These are phyloP conservation scores for Nevesoporus exiguus DNA, from an alignment of 768 basidiomycete genomes.

Conservation along the genomic window DNA sequence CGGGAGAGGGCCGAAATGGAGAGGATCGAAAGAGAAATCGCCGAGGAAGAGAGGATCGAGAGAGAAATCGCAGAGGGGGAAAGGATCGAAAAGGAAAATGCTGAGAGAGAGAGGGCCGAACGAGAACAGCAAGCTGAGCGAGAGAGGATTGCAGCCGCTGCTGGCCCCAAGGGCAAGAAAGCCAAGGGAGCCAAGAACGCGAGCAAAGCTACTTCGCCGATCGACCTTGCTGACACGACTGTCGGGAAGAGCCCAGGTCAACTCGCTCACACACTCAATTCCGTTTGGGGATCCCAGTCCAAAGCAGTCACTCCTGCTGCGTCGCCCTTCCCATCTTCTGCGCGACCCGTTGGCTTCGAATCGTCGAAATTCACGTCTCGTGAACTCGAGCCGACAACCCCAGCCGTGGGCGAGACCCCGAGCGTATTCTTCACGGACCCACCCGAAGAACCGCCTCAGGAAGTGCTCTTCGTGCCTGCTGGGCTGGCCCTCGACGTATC, in stretches of 20 bases:
- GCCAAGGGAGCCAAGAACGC: constrained; percentile 18
- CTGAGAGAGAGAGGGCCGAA: constrained; percentile 3
- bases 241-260: constrained; percentile 38
- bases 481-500: constrained; percentile 15
- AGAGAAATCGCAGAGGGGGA: not conserved
- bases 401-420: constrained; percentile 15
- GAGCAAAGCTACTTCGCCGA: constrained; percentile 25
- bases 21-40: not conserved
- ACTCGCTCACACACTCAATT: constrained; percentile 42
- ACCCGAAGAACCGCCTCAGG: not conserved
- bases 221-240: constrained; percentile 36
- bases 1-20: constrained; percentile 10
- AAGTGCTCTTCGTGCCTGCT: not conserved
- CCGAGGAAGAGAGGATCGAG: constrained; percentile 7
- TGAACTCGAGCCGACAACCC: constrained; percentile 8
- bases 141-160: constrained; percentile 10
- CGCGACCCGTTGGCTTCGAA: constrained; percentile 22
- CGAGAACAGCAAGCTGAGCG: constrained; percentile 11
- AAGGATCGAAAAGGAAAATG: not conserved
- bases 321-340: constrained; percentile 24
- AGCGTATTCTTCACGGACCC: not conserved
- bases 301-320: constrained; percentile 27
- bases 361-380: not conserved
- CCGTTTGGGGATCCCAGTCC: constrained; percentile 46
- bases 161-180: constrained; percentile 12